Evolutionary conservation across 202 grass and related monocot genomes (phyloP), one percentile per base, ranked within the genome.

Genomic region (Eragrostis tef): DNA sequence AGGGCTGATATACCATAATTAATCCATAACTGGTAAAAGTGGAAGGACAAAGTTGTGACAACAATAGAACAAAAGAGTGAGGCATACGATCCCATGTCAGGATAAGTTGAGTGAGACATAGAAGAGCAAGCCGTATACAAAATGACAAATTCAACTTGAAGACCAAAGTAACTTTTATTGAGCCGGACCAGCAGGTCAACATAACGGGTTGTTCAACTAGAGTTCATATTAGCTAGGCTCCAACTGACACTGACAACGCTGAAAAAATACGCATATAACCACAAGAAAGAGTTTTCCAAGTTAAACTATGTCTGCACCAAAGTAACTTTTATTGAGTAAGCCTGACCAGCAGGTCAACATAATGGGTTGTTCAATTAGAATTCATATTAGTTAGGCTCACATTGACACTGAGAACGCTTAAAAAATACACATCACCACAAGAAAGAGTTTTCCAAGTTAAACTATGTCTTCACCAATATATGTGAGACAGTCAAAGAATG

Each of bases 111-210:
- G 6, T 44, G 6, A 24, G 49, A 79, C 19, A 84, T n/a, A 51
- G 6, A 19, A 59, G 45, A 72, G 17, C 66, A 53, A 54, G 14
- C 14, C 14, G 70, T 15, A 22, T 7, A 59, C n/a, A 64, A 71
- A 65, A 71, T 34, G 34, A 1, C 3, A 78, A 12, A 46, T 72
- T 78, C 73, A 57, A 54, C 48, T 58, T 59, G 48, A 79, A 66
- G 39, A 59, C 49, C 11, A 78, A 46, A 10, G 9, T 22, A 26
- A 51, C 22, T 53, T 68, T 2, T 66, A 22, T n/a, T 67, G 39
- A 66, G 16, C 15, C 71, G 58, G 48, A 84, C 14, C 0, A 34
- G 64, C 24, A 71, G 39, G n/a, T 39, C 14, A 65, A 16, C 12
- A 39, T 6, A 11, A 27, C 19, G 6, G 22, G 46, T 83, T 27